Percentiles rank a stretch among this genome's conserved stretches.
Conservation (phyloP, 352 stramenopile species). For the Phytophthora sp. region DNA sequence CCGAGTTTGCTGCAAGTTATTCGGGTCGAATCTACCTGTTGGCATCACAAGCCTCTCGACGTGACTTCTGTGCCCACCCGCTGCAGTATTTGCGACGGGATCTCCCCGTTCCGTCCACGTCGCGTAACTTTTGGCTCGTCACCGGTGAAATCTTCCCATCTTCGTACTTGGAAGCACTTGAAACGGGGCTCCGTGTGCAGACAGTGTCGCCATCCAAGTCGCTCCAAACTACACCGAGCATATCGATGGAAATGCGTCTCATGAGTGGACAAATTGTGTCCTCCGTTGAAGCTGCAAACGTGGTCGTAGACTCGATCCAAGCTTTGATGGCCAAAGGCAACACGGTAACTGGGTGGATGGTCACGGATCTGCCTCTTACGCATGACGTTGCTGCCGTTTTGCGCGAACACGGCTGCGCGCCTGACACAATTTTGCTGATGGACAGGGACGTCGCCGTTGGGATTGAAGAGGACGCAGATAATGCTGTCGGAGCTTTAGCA, state of each 20-base stretch:
- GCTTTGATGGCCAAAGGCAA: slow-evolving; percentile 20
- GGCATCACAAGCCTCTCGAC: slow-evolving; percentile 37
- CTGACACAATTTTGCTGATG: slow-evolving; percentile 57
- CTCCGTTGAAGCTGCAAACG: slow-evolving; percentile 20
- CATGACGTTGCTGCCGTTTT: slow-evolving; percentile 43
- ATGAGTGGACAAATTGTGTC: slow-evolving; percentile 45
- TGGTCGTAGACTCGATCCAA: slow-evolving; percentile 34
- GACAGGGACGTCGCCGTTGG: slow-evolving; percentile 34
- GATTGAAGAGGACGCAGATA: slow-evolving; percentile 22
- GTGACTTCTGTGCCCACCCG: slow-evolving; percentile 49
- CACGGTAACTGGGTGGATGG: slow-evolving; percentile 44
- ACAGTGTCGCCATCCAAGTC: slow-evolving; percentile 38
- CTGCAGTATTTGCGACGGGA: slow-evolving; percentile 51
- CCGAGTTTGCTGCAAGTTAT: slow-evolving; percentile 49
- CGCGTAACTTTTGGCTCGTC: slow-evolving; percentile 52
- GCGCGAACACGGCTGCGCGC: slow-evolving; percentile 50
- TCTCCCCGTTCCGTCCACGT: slow-evolving; percentile 30
- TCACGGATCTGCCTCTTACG: slow-evolving; percentile 56
- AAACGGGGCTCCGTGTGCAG: slow-evolving; percentile 20
- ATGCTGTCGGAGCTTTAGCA: slow-evolving; percentile 10
- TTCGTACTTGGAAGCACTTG: slow-evolving; percentile 31
- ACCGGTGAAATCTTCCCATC: slow-evolving; percentile 26
- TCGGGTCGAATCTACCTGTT: slow-evolving; percentile 64
- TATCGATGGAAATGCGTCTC: slow-evolving; percentile 47
- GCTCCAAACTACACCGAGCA: slow-evolving; percentile 34